Evolutionary conservation across 495 filamentous ascomycete species (phyloP).

Genomic region (Emericellopsis terricola): DNA sequence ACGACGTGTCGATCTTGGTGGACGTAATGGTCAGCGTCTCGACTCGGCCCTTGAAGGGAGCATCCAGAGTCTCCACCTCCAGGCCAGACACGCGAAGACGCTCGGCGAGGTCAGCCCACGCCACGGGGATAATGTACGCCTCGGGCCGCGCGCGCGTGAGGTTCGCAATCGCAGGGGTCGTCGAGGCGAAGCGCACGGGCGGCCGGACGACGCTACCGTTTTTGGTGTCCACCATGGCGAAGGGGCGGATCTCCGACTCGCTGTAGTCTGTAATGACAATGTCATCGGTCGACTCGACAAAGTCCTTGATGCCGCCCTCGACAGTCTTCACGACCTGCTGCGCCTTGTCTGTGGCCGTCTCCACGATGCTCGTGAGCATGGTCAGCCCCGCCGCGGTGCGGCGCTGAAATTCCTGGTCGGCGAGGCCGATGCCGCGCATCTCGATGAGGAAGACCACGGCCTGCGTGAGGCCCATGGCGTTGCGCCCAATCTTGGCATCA

Average conservation of each 20-base stretch:
- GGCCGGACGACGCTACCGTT: conserved; percentile 8
- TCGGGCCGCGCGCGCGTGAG: conserved; percentile 11
- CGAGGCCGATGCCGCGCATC: conserved; percentile 13
- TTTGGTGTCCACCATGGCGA: conserved; percentile 8
- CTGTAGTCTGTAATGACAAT: conserved; percentile 13
- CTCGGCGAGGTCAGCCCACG: conserved; percentile 11
- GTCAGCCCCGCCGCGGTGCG: conserved; percentile 12
- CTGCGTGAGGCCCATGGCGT: conserved; percentile 13
- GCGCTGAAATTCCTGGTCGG: conserved; percentile 14
- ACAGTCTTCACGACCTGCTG: conserved; percentile 12
- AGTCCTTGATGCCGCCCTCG: conserved; percentile 9
- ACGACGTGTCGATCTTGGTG: conserved; percentile 6
- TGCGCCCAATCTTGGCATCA: conserved; percentile 14
- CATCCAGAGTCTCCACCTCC: conserved; percentile 9
- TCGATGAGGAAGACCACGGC: conserved; percentile 13
- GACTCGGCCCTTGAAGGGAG: conserved; percentile 10
- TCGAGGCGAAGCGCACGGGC: conserved; percentile 13
- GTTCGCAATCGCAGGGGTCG: conserved; percentile 15
- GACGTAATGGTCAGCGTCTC: conserved; percentile 11
- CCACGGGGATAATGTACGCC: conserved; percentile 14
- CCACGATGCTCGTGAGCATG: conserved; percentile 12
- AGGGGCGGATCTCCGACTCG: conserved; percentile 6
- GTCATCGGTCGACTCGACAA: conserved; percentile 8
- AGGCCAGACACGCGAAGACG: conserved; percentile 10
- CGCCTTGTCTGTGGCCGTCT: conserved; percentile 11